phyloP scores from a whole-genome alignment of 2,329 filamentous ascomycete species.

The Colletotrichum camelliae region DNA sequence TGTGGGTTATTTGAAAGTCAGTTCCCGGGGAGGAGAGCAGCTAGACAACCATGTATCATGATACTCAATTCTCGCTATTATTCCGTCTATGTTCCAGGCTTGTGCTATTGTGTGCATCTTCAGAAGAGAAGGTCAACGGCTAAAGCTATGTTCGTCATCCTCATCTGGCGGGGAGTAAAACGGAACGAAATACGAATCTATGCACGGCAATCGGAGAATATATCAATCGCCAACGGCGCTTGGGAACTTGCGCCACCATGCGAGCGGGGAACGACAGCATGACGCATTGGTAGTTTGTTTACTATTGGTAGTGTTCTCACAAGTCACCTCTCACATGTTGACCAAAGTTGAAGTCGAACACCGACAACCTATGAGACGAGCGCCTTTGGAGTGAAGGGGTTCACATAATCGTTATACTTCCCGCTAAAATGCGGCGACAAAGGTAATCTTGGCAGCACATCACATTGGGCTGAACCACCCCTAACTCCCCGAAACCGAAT shows the following conservation, averaged over 20 bases:
- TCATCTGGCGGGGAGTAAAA: background rate
- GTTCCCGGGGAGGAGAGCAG: background rate
- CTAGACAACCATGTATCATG: background rate
- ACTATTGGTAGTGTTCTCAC: background rate
- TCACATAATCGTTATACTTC: background rate
- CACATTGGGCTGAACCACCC: background rate
- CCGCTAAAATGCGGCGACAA: background rate
- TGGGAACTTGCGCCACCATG: background rate
- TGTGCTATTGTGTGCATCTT: background rate
- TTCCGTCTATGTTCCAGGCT: background rate
- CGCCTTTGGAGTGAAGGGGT: background rate
- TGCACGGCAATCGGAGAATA: background rate
- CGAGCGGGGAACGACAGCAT: background rate
- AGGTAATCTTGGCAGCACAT: background rate
- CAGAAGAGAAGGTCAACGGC: background rate
- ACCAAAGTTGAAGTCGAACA: background rate
- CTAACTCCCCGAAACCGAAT: background rate
- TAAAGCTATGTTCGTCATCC: accelerated
- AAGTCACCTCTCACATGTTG: background rate
- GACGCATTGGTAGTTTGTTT: background rate
- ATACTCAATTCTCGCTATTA: background rate
- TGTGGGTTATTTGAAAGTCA: background rate
- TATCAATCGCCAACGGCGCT: background rate
- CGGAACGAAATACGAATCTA: background rate
- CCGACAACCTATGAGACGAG: background rate